Conservation (phyloP, 2,329 filamentous ascomycete species). For the Penicillium nordicum region DNA sequence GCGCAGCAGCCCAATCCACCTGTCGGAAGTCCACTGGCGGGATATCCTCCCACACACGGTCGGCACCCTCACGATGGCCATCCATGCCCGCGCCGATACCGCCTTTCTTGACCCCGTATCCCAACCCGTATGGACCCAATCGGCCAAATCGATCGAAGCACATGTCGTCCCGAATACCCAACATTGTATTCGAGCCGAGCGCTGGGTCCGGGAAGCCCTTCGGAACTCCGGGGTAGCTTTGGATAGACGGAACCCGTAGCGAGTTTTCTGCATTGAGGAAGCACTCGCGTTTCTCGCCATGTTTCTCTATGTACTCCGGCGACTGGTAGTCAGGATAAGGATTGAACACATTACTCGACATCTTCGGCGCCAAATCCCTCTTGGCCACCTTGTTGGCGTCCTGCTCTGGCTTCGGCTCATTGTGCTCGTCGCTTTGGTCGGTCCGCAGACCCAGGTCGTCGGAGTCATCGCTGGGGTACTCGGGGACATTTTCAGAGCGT, state of each 20-base stretch:
- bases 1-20: constrained; percentile 75
- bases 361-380: constrained; percentile 31
- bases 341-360: constrained; percentile 56
- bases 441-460: constrained; percentile 55
- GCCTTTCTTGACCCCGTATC: constrained; percentile 74
- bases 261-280: constrained; percentile 69
- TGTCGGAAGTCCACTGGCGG: constrained; percentile 72
- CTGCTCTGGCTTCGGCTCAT: constrained; percentile 24
- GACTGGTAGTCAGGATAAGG: constrained; percentile 66
- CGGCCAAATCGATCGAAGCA: constrained; percentile 92
- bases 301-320: constrained; percentile 53
- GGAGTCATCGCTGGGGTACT: constrained; percentile 67
- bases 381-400: constrained; percentile 13
- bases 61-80: constrained; percentile 76
- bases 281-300: constrained; percentile 66
- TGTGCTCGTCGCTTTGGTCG: constrained; percentile 9
- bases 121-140: constrained; percentile 83
- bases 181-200: constrained; percentile 78
- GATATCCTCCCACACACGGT: constrained; percentile 69
- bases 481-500: constrained; percentile 65
- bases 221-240: constrained; percentile 73
- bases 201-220: constrained; percentile 79
- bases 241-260: constrained; percentile 63
- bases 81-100: constrained; percentile 82
- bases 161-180: constrained; percentile 76